Evolutionary conservation across 2,329 filamentous ascomycete genomes (phyloP).

Genomic region (Sporothrix pallida): DNA sequence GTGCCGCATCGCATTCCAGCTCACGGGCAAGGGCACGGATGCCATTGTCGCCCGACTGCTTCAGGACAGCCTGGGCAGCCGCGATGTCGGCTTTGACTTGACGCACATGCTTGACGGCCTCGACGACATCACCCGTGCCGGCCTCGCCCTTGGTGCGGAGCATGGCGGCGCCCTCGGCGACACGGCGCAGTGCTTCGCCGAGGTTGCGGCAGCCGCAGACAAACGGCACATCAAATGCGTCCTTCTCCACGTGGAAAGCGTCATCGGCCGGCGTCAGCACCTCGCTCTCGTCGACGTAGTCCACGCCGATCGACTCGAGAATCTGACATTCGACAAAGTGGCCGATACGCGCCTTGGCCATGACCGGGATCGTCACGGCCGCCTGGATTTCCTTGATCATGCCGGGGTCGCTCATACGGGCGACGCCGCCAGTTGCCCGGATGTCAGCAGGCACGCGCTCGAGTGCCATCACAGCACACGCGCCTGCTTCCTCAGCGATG

Average conservation of each 20-base stretch:
- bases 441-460: slow-evolving; percentile 98
- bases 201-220: slow-evolving; percentile 96
- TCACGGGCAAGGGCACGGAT: slow-evolving; percentile 78
- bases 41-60: slow-evolving; percentile 56
- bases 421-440: slow-evolving; percentile 87
- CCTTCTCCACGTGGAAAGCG: slow-evolving; percentile 89
- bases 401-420: slow-evolving; percentile 92
- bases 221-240: slow-evolving; percentile 81
- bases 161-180: slow-evolving; percentile 95
- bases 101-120: slow-evolving; percentile 95
- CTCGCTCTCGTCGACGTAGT: slow-evolving; percentile 98
- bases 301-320: slow-evolving; percentile 90
- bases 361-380: slow-evolving; percentile 95
- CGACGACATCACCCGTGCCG: slow-evolving; percentile 94
- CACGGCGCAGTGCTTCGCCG: slow-evolving; percentile 87
- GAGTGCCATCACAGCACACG: slow-evolving; percentile 96
- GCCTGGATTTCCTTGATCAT: slow-evolving; percentile 97
- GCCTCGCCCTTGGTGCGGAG: slow-evolving; percentile 99
- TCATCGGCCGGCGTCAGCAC: slow-evolving; percentile 95
- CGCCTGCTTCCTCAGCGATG: slow-evolving; percentile 96
- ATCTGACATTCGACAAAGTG: slow-evolving; percentile 99
- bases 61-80: slow-evolving; percentile 76
- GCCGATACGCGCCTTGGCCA: slow-evolving; percentile 98
- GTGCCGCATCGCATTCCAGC: slow-evolving; percentile 66
- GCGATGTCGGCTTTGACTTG: slow-evolving; percentile 84